A percentile compares a stretch with the other conserved stretches of the same genome.
phyloP scores from a whole-genome alignment of 768 basidiomycete genomes.

The Scleroderma citrinum region DNA sequence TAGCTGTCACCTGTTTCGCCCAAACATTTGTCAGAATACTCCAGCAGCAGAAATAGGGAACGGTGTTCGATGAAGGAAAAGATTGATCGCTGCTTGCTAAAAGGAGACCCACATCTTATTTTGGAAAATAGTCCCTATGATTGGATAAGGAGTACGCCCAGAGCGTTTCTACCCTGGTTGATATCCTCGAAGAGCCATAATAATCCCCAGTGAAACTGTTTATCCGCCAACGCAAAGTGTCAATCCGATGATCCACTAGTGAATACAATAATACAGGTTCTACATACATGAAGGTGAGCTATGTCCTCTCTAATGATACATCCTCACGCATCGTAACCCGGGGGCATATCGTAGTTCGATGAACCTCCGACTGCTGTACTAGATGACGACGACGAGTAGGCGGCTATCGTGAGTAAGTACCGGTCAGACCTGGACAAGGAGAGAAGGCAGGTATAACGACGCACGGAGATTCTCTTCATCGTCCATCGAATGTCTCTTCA shows the following conservation, averaged over 20 bases:
- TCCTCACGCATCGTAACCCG: constrained; percentile 23
- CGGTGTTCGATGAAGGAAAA: too few relatives aligned
- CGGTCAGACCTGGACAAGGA: background rate
- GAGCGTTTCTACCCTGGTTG: too few relatives aligned
- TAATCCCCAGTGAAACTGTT: too few relatives aligned
- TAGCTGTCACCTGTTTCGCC: too few relatives aligned
- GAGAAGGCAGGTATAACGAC: constrained; percentile 8
- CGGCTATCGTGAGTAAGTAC: constrained; percentile 12
- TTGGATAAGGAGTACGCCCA: too few relatives aligned
- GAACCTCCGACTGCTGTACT: constrained; percentile 10
- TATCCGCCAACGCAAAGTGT: too few relatives aligned
- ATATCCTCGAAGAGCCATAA: too few relatives aligned
- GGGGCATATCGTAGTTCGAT: constrained; percentile 23
- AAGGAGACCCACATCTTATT: too few relatives aligned
- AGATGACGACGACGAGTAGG: constrained; percentile 25
- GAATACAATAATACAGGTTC: background rate
- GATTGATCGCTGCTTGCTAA: too few relatives aligned
- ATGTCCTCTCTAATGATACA: background rate
- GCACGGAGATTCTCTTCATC: constrained; percentile 28
- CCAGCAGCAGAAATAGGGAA: too few relatives aligned
- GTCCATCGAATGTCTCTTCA: constrained; percentile 51
- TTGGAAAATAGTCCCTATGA: too few relatives aligned
- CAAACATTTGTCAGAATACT: too few relatives aligned
- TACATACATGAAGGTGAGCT: background rate
- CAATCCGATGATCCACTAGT: background rate